Evolutionary conservation across 2,329 filamentous ascomycete species (phyloP), one percentile per base, ranked within the genome.

Genomic region (Aspergillus bombycis): DNA sequence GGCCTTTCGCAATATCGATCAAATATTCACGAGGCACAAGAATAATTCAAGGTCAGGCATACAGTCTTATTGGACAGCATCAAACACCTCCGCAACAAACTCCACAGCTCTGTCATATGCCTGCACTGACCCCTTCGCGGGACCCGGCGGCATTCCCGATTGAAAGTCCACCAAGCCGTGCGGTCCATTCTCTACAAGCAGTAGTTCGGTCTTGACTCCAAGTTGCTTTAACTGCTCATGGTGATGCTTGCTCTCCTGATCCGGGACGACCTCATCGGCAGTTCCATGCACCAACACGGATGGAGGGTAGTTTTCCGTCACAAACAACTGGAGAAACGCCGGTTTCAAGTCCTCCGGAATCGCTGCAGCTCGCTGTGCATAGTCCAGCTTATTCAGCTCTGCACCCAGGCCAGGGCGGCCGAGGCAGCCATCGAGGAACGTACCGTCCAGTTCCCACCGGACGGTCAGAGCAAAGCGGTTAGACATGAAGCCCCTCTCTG

Each of bases 281-380:
- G 62, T 64, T 0, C 69, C 69, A 61, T 71, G 69, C 53, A 71
- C 68, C 45, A 71, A 67, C 16, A 70, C 60, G 11, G 65, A 63
- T 8, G 69, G 69, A 9, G 69, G 68, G 48, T 71, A 65, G 16
- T 57, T 56, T 21, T 28, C 58, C 0, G 30, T 53, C 30, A 71
- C 68, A 28, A 68, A 68, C 14, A 57, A 34, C 56, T 71, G 63
- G 48, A 70, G 45, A 14, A 71, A 60, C 1, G 62, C 66, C 1
- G 61, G 56, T 36, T 65, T 67, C 21, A 70, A 30, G 1, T 68
- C 58, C 21, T 62, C 60, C 0, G 68, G 69, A 23, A 70, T 45
- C 26, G 57, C 52, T 12, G 53, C 57, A 32, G 57, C 63, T 19
- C 69, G 53, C 26, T 61, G 5, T 55, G 61, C 59, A 43, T 67